Base-by-base conservation (phyloP, 305 asterid genomes). In the Rubia occidens region DNA sequence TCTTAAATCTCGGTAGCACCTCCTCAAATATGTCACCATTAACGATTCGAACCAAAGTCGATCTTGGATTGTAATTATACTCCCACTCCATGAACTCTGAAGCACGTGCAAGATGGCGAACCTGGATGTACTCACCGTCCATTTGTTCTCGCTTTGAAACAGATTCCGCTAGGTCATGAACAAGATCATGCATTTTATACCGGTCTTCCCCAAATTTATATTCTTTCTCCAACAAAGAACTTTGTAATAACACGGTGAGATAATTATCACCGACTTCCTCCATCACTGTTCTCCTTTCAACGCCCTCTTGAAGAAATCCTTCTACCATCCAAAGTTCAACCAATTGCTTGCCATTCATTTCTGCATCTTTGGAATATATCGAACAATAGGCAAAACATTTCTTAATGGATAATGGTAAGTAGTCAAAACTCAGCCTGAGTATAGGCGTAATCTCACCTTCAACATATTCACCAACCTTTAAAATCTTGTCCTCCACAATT, bases 121-220 rank as follows among this genome's bases (percentile, higher is more conserved):
- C 60, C 2, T 59, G 29, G 29, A 26, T 26, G 29, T 26, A 26
- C 29, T 26, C 18, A 8, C 5, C 17, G 14, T 14, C 18, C 47
- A 21, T 29, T 26, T 47, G 60, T 58, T 29, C 15, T 13, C 66
- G 70, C 51, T 55, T 64, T 14, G 69, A 72, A 35, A 82, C 24
- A 66, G 66, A 49, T 78, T 82, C 37, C 15, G 76, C 74, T 62
- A 74, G 70, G 66, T 71, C 78, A 61, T 71, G 76, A 47, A 70
- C 78, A 4, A 70, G 47, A 54, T 78, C 76, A 37, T 85, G 90
- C 87, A 83, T 81, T 70, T 61, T 64, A 55, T 70, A 73, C 8
- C 0, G 0, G 9, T 2, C 81, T 11, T 47, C 7, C 6, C 54
- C 54, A 13, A 5, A 15, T 4, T 2, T 29, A 8, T 21, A 0